phyloP scores from a whole-genome alignment of 257 asterid species.

The Petunia axillaris region DNA sequence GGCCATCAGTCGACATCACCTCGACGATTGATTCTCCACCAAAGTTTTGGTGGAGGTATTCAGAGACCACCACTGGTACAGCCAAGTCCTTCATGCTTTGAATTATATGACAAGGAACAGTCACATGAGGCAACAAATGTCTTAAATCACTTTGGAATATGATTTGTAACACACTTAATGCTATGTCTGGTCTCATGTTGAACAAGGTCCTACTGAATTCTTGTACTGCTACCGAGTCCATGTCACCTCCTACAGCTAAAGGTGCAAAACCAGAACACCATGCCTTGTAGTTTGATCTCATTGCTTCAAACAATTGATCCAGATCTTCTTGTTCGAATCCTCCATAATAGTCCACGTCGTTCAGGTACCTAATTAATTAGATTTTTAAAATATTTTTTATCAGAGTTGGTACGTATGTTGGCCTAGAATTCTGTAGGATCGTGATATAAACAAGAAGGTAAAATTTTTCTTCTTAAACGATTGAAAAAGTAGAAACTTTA shows the following conservation, averaged over 20 bases:
- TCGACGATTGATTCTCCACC: conserved; percentile 73
- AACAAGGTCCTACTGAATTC: conserved; percentile 86
- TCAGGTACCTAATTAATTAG: conserved; percentile 44
- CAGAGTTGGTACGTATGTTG: neutral
- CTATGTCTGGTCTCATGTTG: conserved; percentile 91
- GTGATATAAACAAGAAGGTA: neutral
- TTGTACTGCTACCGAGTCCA: conserved; percentile 76
- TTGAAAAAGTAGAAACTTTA: neutral
- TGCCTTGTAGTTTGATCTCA: conserved; percentile 70
- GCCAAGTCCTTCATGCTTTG: conserved; percentile 87
- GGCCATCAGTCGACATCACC: conserved; percentile 84
- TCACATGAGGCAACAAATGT: conserved; percentile 52
- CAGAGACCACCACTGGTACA: conserved; percentile 78
- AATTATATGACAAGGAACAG: conserved; percentile 74
- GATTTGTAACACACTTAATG: conserved; percentile 61
- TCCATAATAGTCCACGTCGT: conserved; percentile 75
- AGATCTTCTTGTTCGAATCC: conserved; percentile 77
- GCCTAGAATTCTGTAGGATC: too few relatives aligned
- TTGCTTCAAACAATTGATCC: conserved; percentile 57
- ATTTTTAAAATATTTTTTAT: neutral
- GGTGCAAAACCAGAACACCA: conserved; percentile 89
- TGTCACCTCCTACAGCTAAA: conserved; percentile 78
- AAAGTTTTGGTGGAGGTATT: conserved; percentile 67
- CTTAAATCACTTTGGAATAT: conserved; percentile 67
- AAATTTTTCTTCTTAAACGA: neutral